Conservation (phyloP, 2,329 filamentous ascomycete species). For the Colletotrichum sojae region DNA sequence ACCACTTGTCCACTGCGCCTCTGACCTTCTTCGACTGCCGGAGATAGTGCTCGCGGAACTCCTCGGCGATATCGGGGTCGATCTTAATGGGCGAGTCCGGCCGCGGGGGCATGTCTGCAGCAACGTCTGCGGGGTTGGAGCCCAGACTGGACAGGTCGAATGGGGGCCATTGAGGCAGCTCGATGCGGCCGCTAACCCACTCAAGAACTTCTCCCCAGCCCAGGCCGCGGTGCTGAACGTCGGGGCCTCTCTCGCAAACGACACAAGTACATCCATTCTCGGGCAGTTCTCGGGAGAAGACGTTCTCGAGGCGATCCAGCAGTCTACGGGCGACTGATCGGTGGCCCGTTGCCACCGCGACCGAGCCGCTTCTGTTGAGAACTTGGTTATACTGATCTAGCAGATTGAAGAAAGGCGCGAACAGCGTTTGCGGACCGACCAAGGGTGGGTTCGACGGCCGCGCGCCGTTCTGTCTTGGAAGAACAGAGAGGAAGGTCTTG, state of each 20-base stretch:
- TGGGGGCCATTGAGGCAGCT: constrained; percentile 90
- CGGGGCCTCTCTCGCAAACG: constrained; percentile 78
- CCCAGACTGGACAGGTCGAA: constrained; percentile 80
- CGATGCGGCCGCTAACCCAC: constrained; percentile 88
- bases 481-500: constrained; percentile 78
- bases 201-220: constrained; percentile 98
- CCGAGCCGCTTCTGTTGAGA: constrained; percentile 84
- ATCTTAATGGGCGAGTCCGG: constrained; percentile 79
- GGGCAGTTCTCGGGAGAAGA: constrained; percentile 93
- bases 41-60: constrained; percentile 93
- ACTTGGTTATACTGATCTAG: constrained; percentile 90
- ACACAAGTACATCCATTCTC: constrained; percentile 87
- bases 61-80: constrained; percentile 93
- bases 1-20: constrained; percentile 91
- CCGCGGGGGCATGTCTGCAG: constrained; percentile 72
- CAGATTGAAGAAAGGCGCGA: constrained; percentile 85
- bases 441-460: constrained; percentile 75
- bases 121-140: constrained; percentile 68
- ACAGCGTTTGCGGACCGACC: constrained; percentile 79
- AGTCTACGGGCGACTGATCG: constrained; percentile 92
- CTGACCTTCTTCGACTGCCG: constrained; percentile 94
- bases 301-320: constrained; percentile 90
- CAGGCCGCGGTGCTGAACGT: constrained; percentile 76
- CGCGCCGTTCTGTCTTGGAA: constrained; percentile 69
- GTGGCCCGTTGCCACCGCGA: constrained; percentile 96